Percentiles rank a stretch among this genome's conserved stretches.
Conservation (phyloP, 164 flowering plant species). For the Chimonanthus praecox region DNA sequence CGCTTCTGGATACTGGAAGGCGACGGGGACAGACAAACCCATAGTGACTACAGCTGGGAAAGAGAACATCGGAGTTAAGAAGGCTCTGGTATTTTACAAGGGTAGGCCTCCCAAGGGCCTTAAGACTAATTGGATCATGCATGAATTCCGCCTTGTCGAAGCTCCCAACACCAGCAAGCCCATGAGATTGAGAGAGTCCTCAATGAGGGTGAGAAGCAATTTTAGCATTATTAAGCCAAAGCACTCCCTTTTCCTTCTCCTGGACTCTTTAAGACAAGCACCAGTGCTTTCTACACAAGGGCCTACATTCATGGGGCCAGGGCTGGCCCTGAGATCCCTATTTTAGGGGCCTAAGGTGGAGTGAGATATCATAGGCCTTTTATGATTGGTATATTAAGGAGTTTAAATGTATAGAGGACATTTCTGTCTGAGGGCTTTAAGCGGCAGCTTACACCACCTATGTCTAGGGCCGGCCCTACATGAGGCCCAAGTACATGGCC, state of each 20-base stretch:
- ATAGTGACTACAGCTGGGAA: slow-evolving; percentile 12
- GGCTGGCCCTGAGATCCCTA: too few species aligned
- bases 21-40: slow-evolving; percentile 50
- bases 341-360: too few species aligned
- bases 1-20: slow-evolving; percentile 59
- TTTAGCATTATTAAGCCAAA: not conserved
- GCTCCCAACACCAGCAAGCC: slow-evolving; percentile 1
- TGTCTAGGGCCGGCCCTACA: too few species aligned
- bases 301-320: not conserved
- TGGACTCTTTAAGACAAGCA: too few species aligned
- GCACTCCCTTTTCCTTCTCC: too few species aligned
- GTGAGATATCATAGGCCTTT: too few species aligned
- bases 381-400: too few species aligned
- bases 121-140: slow-evolving; percentile 61
- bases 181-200: slow-evolving; percentile 11
- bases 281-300: not conserved
- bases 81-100: slow-evolving; percentile 48
- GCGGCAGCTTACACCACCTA: too few species aligned
- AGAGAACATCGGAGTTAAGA: slow-evolving; percentile 43
- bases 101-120: slow-evolving; percentile 51
- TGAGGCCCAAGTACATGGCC: too few species aligned
- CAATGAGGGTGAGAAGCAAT: slow-evolving; percentile 25
- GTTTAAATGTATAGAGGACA: too few species aligned
- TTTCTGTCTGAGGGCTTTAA: too few species aligned
- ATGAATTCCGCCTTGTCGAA: slow-evolving; percentile 44